A percentile compares a stretch with the other conserved stretches of the same genome.
phyloP scores from a whole-genome alignment of 176 grass and related monocot species.

The Zizania latifolia region DNA sequence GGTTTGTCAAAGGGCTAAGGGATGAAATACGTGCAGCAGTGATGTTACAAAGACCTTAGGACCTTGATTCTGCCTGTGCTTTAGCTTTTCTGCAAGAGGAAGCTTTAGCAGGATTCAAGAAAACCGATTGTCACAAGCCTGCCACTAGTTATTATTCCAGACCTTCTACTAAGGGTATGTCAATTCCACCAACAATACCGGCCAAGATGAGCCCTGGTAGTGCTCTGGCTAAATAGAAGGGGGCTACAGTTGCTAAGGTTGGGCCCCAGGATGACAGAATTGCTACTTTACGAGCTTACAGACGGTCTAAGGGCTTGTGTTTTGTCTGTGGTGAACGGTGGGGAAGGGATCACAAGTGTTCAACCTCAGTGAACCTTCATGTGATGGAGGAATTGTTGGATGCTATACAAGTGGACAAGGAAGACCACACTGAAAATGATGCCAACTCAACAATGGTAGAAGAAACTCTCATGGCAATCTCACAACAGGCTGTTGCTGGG shows the following conservation, averaged over 20 bases:
- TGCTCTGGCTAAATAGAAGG: not conserved
- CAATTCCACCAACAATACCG: too few relatives aligned
- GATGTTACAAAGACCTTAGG: not conserved
- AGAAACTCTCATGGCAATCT: too few relatives aligned
- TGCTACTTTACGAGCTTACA: not conserved
- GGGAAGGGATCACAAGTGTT: not conserved
- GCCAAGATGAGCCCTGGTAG: too few relatives aligned
- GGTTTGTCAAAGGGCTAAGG: not conserved
- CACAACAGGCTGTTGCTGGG: too few relatives aligned
- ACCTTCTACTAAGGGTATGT: too few relatives aligned
- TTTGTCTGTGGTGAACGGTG: not conserved
- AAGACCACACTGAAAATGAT: too few relatives aligned
- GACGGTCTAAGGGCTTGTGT: not conserved
- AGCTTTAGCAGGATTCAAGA: not conserved
- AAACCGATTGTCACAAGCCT: too few relatives aligned
- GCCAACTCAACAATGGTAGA: too few relatives aligned
- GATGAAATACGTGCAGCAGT: not conserved
- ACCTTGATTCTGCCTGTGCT: not conserved
- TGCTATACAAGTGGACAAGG: too few relatives aligned
- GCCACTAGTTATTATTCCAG: too few relatives aligned
- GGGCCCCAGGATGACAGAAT: not conserved
- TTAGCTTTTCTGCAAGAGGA: not conserved
- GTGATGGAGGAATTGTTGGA: not conserved
- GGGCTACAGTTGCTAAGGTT: too few relatives aligned
- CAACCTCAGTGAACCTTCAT: accelerated